Evolutionary conservation across 2,329 filamentous ascomycete species (phyloP).

Genomic region (Myriangium duriaei): DNA sequence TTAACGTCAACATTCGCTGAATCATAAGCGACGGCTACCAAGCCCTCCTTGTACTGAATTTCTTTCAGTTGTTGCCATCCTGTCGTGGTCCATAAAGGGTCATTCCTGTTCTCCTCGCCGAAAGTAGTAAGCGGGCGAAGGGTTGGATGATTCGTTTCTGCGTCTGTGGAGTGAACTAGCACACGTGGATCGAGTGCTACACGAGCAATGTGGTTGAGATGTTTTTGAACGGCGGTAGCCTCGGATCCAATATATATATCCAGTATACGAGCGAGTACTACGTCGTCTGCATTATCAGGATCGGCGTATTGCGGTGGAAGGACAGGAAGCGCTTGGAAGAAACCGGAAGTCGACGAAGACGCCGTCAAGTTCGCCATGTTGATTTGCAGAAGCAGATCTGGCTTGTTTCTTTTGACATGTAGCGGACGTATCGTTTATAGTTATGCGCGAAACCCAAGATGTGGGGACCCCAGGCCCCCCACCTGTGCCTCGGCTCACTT

Average conservation of each 20-base stretch:
- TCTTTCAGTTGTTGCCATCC: conserved; percentile 54
- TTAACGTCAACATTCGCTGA: conserved; percentile 36
- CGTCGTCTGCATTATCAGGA: background rate
- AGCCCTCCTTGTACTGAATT: conserved; percentile 46
- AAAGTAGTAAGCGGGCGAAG: conserved; percentile 49
- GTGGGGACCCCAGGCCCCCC: too few relatives aligned
- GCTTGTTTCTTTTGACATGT: too few relatives aligned
- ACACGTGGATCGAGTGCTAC: conserved; percentile 42
- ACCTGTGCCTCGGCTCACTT: too few relatives aligned
- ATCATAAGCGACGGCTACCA: conserved; percentile 50
- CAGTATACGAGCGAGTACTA: background rate
- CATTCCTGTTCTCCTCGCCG: conserved; percentile 38
- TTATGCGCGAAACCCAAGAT: too few relatives aligned
- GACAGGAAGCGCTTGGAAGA: conserved; percentile 4
- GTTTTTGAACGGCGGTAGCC: conserved; percentile 1
- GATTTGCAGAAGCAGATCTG: too few relatives aligned
- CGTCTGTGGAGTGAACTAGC: conserved; percentile 47
- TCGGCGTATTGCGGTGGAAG: background rate
- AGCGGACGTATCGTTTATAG: too few relatives aligned
- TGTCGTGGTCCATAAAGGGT: conserved; percentile 49
- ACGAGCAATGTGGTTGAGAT: conserved; percentile 31
- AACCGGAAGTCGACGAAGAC: background rate
- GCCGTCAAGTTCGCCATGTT: background rate
- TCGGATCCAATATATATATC: background rate
- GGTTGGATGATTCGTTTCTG: conserved; percentile 52